Evolutionary conservation across 148 eudicot species (phyloP).

Genomic region (Camellia granthamiana): DNA sequence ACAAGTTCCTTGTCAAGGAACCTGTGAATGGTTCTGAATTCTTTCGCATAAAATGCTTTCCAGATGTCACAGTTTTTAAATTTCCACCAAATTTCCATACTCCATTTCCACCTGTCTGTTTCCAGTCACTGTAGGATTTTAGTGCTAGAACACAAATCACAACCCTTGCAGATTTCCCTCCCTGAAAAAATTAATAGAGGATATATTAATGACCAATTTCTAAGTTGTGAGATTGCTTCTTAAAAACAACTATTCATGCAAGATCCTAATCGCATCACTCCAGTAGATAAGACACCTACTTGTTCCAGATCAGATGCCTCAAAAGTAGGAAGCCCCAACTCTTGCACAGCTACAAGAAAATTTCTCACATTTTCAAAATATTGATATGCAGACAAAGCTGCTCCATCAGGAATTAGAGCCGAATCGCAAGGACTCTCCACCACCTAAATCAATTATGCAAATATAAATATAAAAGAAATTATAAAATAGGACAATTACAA

Average conservation of each 20-base stretch:
- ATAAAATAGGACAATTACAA: neutral
- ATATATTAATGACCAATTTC: neutral
- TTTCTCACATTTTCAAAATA: slow-evolving; percentile 96
- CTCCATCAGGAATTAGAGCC: slow-evolving; percentile 78
- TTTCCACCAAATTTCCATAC: slow-evolving; percentile 93
- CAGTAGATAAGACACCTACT: slow-evolving; percentile 35
- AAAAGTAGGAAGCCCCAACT: slow-evolving; percentile 83
- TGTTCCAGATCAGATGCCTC: slow-evolving; percentile 98
- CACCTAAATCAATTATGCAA: slow-evolving; percentile 40
- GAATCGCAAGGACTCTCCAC: slow-evolving; percentile 82
- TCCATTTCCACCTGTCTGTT: slow-evolving; percentile 77
- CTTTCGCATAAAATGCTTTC: slow-evolving; percentile 74
- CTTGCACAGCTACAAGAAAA: slow-evolving; percentile 79
- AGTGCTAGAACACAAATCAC: slow-evolving; percentile 86
- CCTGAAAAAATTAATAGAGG: slow-evolving; percentile 39
- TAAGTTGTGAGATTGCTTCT: neutral
- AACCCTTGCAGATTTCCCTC: slow-evolving; percentile 85
- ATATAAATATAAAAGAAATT: slow-evolving; percentile 1
- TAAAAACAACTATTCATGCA: neutral
- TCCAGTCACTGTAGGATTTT: slow-evolving; percentile 87
- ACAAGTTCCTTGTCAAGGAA: slow-evolving; percentile 60
- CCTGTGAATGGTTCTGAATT: slow-evolving; percentile 85
- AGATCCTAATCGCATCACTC: neutral
- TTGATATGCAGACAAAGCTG: slow-evolving; percentile 92
- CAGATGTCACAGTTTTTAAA: slow-evolving; percentile 51